phyloP scores from a whole-genome alignment of 805 yeast species.

The Lipomyces spencermartinsiae region DNA sequence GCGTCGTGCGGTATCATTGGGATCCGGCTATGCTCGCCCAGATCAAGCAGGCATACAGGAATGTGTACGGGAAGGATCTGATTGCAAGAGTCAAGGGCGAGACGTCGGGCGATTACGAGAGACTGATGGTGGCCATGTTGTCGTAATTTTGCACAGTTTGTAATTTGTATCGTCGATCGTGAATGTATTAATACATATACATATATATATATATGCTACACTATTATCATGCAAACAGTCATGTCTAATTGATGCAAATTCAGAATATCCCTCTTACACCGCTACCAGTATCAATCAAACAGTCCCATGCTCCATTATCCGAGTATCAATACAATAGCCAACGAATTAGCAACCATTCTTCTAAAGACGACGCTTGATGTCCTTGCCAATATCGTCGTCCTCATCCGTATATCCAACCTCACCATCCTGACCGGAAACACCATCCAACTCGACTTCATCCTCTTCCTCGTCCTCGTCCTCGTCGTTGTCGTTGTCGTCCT shows the following conservation, averaged over 20 bases:
- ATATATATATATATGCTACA: background rate
- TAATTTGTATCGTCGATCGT: background rate
- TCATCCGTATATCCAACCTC: background rate
- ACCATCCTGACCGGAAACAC: background rate
- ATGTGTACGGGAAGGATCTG: slow-evolving; percentile 30
- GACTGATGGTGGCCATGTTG: slow-evolving; percentile 34
- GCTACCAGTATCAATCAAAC: background rate
- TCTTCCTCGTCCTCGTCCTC: slow-evolving; percentile 45
- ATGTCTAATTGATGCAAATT: background rate
- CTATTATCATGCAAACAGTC: background rate
- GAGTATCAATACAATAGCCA: background rate
- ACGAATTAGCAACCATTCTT: background rate
- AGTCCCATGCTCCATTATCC: slow-evolving; percentile 3
- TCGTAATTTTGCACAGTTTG: background rate
- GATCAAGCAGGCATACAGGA: slow-evolving; percentile 34
- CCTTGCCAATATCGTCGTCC: background rate
- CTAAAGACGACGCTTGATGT: background rate
- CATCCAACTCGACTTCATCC: slow-evolving; percentile 41
- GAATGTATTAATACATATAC: background rate
- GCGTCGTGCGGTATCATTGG: slow-evolving; percentile 40
- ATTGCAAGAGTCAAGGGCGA: slow-evolving; percentile 37
- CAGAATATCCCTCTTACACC: background rate
- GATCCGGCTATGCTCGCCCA: slow-evolving; percentile 28
- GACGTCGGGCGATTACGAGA: slow-evolving; percentile 38
- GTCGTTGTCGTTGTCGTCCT: slow-evolving; percentile 27